phyloP scores from a whole-genome alignment of 108 stramenopile species.

The Nitzschia inconspicua region DNA sequence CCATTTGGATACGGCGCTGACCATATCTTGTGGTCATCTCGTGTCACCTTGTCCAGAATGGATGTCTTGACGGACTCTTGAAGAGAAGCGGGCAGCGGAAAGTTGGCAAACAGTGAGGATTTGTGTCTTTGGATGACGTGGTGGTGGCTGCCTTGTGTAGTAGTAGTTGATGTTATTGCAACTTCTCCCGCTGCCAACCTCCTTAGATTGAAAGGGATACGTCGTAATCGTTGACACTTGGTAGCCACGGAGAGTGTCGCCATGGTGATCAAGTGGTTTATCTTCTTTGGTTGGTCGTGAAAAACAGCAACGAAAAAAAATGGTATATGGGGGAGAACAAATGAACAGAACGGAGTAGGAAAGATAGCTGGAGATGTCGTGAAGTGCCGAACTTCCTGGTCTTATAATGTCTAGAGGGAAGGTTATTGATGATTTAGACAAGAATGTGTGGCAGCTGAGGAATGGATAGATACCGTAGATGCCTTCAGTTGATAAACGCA shows the following conservation, averaged over 20 bases:
- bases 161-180: background rate
- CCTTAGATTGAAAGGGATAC: background rate
- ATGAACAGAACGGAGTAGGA: too few species aligned
- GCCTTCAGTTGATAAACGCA: too few species aligned
- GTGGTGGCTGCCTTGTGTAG: background rate
- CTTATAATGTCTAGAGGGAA: too few species aligned
- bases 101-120: slow-evolving; percentile 17
- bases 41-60: slow-evolving; percentile 64
- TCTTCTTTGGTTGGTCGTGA: too few species aligned
- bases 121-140: background rate
- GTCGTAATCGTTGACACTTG: background rate
- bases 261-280: slow-evolving; percentile 3
- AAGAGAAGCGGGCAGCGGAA: slow-evolving; percentile 41
- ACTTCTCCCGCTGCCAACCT: background rate
- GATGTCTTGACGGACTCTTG: slow-evolving; percentile 72
- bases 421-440: too few species aligned
- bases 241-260: slow-evolving; percentile 6
- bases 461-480: too few species aligned
- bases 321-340: too few species aligned
- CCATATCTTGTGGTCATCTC: slow-evolving; percentile 68
- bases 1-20: slow-evolving; percentile 14
- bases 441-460: too few species aligned
- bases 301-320: too few species aligned
- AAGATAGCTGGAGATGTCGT: too few species aligned
- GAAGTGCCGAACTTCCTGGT: too few species aligned